Evolutionary conservation across 768 basidiomycete genomes (phyloP).

Genomic region (Russula earlei): DNA sequence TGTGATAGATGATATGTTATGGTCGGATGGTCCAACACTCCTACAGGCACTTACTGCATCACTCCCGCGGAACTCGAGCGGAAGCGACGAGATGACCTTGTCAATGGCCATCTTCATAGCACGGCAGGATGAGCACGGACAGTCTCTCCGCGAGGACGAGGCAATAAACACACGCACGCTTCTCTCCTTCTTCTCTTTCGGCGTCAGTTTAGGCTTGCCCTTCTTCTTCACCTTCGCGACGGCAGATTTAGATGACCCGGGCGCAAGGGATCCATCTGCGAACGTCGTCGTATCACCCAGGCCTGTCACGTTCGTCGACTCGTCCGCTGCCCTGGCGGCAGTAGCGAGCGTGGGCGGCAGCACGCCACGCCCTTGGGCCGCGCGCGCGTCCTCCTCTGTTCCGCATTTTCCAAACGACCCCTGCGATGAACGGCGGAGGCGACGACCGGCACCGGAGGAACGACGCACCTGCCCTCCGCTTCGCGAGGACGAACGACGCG

Average conservation of each 20-base stretch:
- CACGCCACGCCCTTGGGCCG: constrained; percentile 39
- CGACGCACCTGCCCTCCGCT: constrained; percentile 47
- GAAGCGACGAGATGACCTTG: constrained; percentile 62
- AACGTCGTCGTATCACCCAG: constrained; percentile 31
- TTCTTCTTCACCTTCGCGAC: constrained; percentile 36
- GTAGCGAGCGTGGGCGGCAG: constrained; percentile 22
- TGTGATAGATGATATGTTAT: constrained; percentile 25
- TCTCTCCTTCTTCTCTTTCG: constrained; percentile 79
- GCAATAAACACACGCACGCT: constrained; percentile 36
- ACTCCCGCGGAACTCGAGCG: constrained; percentile 83
- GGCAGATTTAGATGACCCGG: constrained; percentile 27
- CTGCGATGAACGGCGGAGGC: no score
- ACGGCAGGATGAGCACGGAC: not conserved
- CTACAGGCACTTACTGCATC: constrained; percentile 54
- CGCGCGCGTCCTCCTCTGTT: constrained; percentile 51
- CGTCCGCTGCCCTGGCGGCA: constrained; percentile 26
- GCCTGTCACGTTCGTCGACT: constrained; percentile 25
- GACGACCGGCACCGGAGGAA: not conserved
- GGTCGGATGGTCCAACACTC: not conserved
- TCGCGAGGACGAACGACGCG: constrained; percentile 41
- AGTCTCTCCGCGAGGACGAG: constrained; percentile 3
- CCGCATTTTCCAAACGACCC: constrained; percentile 9
- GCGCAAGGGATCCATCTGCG: constrained; percentile 30
- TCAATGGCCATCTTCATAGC: constrained; percentile 49
- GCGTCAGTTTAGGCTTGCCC: constrained; percentile 57